These are phyloP conservation scores for Colletotrichum chlorophyti DNA, from an alignment of 2,329 filamentous ascomycete genomes.

Conservation along the genomic window DNA sequence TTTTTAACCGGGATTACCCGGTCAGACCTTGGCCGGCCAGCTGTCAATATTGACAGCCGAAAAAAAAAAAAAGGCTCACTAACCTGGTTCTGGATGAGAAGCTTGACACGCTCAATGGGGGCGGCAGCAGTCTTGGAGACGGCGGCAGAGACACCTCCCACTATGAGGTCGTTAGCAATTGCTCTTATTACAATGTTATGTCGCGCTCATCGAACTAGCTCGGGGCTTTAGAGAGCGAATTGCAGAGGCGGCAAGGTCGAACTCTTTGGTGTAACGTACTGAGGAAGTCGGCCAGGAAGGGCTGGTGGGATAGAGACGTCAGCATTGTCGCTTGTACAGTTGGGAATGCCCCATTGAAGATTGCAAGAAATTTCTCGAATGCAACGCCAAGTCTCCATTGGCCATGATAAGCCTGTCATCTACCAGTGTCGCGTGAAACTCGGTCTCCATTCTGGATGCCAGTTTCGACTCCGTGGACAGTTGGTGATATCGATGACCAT, in stretches of 20 bases:
- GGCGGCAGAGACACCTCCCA: constrained; percentile 99
- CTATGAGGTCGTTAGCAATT: constrained; percentile 54
- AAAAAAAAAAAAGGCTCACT: constrained; percentile 43
- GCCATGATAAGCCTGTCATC: constrained; percentile 4
- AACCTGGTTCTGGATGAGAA: constrained; percentile 99
- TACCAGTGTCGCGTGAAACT: not conserved
- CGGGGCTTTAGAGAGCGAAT: not conserved
- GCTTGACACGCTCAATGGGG: constrained; percentile 99
- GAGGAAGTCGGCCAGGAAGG: constrained; percentile 98
- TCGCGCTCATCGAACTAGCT: not conserved
- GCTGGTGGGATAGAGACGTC: constrained; percentile 61
- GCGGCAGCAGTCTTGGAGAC: constrained; percentile 99
- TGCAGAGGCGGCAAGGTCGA: not conserved
- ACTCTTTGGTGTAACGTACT: constrained; percentile 72
- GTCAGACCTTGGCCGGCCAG: not conserved
- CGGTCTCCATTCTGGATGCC: not conserved
- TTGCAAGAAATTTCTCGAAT: not conserved
- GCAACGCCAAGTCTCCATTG: not conserved
- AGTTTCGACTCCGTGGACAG: not conserved
- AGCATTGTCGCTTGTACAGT: constrained; percentile 32
- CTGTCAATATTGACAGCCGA: constrained; percentile 5
- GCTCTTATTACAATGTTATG: not conserved
- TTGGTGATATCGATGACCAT: constrained; percentile 6
- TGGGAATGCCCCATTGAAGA: not conserved
- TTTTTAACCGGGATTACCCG: constrained; percentile 8